phyloP scores from a whole-genome alignment of 495 filamentous ascomycete genomes.

The Opeltia flavorubescens region DNA sequence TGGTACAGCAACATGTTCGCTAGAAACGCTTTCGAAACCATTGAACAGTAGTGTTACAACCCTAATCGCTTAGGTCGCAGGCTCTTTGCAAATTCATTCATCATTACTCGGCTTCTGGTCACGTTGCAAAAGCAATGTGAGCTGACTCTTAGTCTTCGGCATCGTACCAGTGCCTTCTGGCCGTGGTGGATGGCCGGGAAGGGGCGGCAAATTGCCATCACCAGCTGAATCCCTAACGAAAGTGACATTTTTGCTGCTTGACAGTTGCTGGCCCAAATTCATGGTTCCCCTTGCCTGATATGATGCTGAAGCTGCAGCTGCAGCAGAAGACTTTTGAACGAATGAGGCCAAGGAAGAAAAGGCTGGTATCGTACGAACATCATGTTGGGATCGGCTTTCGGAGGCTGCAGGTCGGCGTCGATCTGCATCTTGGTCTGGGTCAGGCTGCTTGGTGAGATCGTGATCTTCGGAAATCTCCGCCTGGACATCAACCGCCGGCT shows the following conservation, averaged over 20 bases:
- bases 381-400: background rate
- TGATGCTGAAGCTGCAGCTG: constrained; percentile 7
- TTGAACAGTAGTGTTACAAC: no score
- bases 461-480: background rate
- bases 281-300: constrained; percentile 12
- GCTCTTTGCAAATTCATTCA: background rate
- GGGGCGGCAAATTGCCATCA: constrained; percentile 3
- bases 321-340: background rate
- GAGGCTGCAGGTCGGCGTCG: background rate
- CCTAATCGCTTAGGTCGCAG: no score
- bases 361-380: background rate
- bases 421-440: background rate
- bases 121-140: constrained; percentile 15
- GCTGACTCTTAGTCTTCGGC: constrained; percentile 19
- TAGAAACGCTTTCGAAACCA: no score
- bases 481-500: background rate
- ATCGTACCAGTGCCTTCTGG: constrained; percentile 3
- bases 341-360: background rate
- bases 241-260: background rate
- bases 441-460: background rate
- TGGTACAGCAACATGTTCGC: no score
- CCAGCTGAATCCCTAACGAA: constrained; percentile 9
- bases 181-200: constrained; percentile 2
- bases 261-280: constrained; percentile 3
- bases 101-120: background rate